Evolutionary conservation across 2,329 filamentous ascomycete species (phyloP).

Genomic region (Botrytis aclada): DNA sequence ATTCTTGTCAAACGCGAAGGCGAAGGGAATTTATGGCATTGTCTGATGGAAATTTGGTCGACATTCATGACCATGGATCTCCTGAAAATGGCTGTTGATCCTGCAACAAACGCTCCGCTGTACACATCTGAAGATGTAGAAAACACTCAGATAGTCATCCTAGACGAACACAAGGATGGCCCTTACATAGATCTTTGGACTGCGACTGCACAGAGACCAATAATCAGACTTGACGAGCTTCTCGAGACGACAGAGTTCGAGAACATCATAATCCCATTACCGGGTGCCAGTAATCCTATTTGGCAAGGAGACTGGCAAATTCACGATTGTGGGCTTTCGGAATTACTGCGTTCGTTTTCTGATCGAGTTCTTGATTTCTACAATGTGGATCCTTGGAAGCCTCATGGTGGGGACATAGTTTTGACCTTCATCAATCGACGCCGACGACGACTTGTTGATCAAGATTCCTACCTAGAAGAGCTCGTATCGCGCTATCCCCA

Average conservation of each 20-base stretch:
- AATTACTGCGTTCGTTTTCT: slow-evolving; percentile 3
- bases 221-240: slow-evolving; percentile 9
- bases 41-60: slow-evolving; percentile 35
- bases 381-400: background rate
- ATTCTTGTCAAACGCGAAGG: slow-evolving; percentile 37
- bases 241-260: background rate
- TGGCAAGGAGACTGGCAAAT: slow-evolving; percentile 37
- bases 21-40: slow-evolving; percentile 34
- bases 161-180: slow-evolving; percentile 7
- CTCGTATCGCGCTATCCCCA: background rate
- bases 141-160: slow-evolving; percentile 18
- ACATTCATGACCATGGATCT: slow-evolving; percentile 35
- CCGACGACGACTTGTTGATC: background rate
- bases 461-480: background rate
- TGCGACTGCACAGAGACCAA: background rate
- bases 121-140: background rate
- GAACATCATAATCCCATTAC: slow-evolving; percentile 33
- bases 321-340: slow-evolving; percentile 25
- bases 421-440: background rate
- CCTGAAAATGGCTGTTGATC: slow-evolving; percentile 27
- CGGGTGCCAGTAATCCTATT: slow-evolving; percentile 35
- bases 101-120: background rate
- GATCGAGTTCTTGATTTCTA: slow-evolving; percentile 14
- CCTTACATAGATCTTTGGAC: slow-evolving; percentile 15
- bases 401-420: background rate